Conservation (phyloP, 192 early-diverging fungal species). For the Coemansia sp. region DNA sequence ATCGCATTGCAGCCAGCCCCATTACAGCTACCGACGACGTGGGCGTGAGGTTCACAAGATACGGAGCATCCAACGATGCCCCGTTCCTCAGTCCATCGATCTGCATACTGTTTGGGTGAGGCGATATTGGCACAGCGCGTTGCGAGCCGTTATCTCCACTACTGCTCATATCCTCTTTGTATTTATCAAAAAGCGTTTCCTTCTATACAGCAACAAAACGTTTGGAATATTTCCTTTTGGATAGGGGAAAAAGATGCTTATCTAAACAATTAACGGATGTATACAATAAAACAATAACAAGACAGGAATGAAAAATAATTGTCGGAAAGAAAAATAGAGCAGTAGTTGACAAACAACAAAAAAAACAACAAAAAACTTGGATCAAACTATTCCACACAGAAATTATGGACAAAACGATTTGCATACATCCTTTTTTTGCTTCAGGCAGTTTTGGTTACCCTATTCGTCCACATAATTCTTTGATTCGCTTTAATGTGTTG, state of each 20-base stretch:
- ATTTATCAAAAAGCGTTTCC: neutral
- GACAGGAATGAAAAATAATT: no score
- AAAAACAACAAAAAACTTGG: neutral
- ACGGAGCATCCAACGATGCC: conserved; percentile 11
- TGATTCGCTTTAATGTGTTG: neutral
- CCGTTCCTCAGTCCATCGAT: neutral
- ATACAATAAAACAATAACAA: no score
- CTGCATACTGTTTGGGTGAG: neutral
- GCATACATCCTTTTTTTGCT: neutral
- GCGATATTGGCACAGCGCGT: neutral
- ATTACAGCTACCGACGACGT: conserved; percentile 40
- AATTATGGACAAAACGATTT: neutral
- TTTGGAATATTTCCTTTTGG: no score
- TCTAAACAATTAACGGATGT: neutral
- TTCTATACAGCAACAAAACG: no score
- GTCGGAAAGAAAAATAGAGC: no score
- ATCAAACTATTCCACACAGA: neutral
- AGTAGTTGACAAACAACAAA: no score
- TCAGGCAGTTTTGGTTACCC: no score
- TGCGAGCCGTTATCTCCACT: neutral
- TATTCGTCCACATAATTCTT: neutral
- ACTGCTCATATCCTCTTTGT: neutral
- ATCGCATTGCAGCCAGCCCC: conserved; percentile 35
- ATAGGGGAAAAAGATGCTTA: neutral
- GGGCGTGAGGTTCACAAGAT: conserved; percentile 32